A percentile compares a stretch with the other conserved stretches of the same genome.
These are phyloP conservation scores for Gaultheria prostrata DNA, from an alignment of 148 eudicot species.

Conservation along the genomic window DNA sequence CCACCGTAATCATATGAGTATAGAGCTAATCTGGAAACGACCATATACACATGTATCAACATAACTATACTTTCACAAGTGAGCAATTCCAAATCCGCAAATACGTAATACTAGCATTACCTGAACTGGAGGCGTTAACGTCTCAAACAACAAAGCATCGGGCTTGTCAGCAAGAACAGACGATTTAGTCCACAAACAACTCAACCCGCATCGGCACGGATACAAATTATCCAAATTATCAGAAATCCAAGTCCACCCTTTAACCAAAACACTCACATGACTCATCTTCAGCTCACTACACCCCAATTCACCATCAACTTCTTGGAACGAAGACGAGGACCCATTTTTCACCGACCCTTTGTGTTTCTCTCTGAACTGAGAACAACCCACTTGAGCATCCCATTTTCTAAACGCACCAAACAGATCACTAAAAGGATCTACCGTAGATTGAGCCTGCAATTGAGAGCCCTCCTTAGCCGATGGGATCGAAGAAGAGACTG, in stretches of 20 bases:
- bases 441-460: slow-evolving; percentile 13
- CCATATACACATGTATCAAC: neutral
- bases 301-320: slow-evolving; percentile 27
- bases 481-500: slow-evolving; percentile 39
- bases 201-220: slow-evolving; percentile 77
- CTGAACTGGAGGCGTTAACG: slow-evolving; percentile 72
- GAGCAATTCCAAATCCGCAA: neutral
- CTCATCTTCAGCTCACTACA: slow-evolving; percentile 54
- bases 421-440: slow-evolving; percentile 63
- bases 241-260: slow-evolving; percentile 98
- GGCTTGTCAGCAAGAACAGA: slow-evolving; percentile 76
- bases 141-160: slow-evolving; percentile 87
- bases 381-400: slow-evolving; percentile 77
- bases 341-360: slow-evolving; percentile 35
- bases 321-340: slow-evolving; percentile 45
- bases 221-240: slow-evolving; percentile 91
- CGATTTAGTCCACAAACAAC: slow-evolving; percentile 91
- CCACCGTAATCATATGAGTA: neutral
- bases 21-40: neutral
- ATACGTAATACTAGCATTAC: slow-evolving; percentile 24
- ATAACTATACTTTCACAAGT: neutral
- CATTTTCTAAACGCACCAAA: slow-evolving; percentile 51
- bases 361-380: slow-evolving; percentile 47
- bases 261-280: slow-evolving; percentile 77
- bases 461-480: slow-evolving; percentile 12